These are phyloP conservation scores for Rhodosporidiobolus odoratus DNA, from an alignment of 768 basidiomycete genomes.

Conservation along the genomic window DNA sequence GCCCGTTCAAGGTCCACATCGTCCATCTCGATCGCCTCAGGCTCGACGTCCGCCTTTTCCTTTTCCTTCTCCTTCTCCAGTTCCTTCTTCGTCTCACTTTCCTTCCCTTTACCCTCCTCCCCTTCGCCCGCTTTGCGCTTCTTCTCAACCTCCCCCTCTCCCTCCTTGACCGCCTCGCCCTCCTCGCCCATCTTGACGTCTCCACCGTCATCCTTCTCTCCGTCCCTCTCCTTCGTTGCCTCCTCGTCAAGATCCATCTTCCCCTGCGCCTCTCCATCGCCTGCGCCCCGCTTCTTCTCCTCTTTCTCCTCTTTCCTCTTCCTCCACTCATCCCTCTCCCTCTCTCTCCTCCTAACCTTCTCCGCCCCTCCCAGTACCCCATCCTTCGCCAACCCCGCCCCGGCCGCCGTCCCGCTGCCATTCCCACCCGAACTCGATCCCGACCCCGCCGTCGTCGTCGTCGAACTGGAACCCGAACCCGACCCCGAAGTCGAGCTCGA, in stretches of 20 bases:
- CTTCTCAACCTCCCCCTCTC: neutral
- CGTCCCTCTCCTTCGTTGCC: conserved; percentile 17
- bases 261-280: neutral
- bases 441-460: no score
- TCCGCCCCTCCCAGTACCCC: conserved; percentile 2
- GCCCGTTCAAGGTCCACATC: conserved; percentile 72
- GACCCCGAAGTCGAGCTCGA: no score
- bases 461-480: no score
- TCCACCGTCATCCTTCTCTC: conserved; percentile 1
- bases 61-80: neutral
- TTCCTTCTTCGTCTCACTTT: neutral
- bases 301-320: conserved; percentile 37
- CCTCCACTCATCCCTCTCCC: conserved; percentile 39
- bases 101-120: conserved; percentile 4
- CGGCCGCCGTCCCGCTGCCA: no score
- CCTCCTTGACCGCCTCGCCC: conserved; percentile 38
- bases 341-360: conserved; percentile 37
- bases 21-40: conserved; percentile 50
- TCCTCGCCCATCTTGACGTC: conserved; percentile 38
- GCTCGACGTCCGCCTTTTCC: conserved; percentile 28
- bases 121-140: conserved; percentile 27
- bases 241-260: neutral
- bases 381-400: no score
- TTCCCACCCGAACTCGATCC: no score
- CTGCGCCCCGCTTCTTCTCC: neutral